Evolutionary conservation across 768 basidiomycete genomes (phyloP).

Genomic region (Lactifluus volemus): DNA sequence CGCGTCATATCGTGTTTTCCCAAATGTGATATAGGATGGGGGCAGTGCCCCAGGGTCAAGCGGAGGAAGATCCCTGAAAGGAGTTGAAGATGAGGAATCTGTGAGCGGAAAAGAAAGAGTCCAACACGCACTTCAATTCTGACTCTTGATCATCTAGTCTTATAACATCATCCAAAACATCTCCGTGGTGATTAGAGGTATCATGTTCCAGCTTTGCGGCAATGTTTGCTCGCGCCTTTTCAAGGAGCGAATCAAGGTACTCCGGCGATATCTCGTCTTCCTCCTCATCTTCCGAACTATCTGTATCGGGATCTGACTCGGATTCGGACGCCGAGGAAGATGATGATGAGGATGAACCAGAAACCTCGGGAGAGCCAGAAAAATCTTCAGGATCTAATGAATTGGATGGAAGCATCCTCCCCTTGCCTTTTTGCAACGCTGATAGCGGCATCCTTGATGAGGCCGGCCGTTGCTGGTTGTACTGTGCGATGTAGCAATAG

Average conservation of each 20-base stretch:
- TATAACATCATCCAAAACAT: slow-evolving; percentile 41
- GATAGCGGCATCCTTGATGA: slow-evolving; percentile 12
- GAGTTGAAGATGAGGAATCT: not conserved
- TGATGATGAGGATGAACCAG: not conserved
- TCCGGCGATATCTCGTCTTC: slow-evolving; percentile 47
- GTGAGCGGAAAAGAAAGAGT: slow-evolving; percentile 1
- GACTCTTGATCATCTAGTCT: slow-evolving; percentile 30
- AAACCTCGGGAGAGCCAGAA: slow-evolving; percentile 10
- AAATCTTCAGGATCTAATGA: not conserved
- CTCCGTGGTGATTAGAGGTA: not conserved
- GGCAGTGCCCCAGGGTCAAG: slow-evolving; percentile 63
- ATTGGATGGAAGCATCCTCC: slow-evolving; percentile 24
- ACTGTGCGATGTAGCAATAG: not conserved
- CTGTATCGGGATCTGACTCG: slow-evolving; percentile 25
- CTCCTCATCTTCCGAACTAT: slow-evolving; percentile 24
- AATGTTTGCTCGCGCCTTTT: slow-evolving; percentile 48
- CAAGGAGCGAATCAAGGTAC: slow-evolving; percentile 53
- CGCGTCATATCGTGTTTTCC: slow-evolving; percentile 33
- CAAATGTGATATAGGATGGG: slow-evolving; percentile 52
- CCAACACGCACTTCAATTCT: slow-evolving; percentile 30
- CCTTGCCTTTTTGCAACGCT: slow-evolving; percentile 36
- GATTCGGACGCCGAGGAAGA: slow-evolving; percentile 28
- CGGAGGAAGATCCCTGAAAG: slow-evolving; percentile 46
- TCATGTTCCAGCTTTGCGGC: slow-evolving; percentile 19
- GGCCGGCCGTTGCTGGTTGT: not conserved